Conservation (phyloP, 2,329 filamentous ascomycete genomes). For the Colletotrichum incanum region DNA sequence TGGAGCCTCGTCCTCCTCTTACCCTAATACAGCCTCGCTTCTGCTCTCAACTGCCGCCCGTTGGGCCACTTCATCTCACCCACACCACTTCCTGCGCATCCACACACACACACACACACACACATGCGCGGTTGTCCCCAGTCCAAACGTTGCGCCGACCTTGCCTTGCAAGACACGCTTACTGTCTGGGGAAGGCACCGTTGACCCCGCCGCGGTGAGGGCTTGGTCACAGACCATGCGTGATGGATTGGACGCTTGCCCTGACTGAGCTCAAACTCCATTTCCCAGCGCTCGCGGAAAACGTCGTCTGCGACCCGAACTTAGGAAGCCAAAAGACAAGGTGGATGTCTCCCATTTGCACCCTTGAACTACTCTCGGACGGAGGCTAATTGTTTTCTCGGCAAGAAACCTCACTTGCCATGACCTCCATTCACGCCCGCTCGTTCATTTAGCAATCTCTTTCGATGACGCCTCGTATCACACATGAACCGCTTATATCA, state of each 20-base stretch:
- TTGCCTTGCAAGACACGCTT: conserved; percentile 15
- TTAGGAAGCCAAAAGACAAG: neutral
- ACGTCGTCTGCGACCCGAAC: conserved; percentile 17
- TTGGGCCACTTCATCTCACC: conserved; percentile 32
- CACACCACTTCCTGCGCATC: conserved; percentile 19
- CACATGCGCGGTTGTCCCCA: conserved; percentile 12
- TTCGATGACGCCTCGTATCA: too few relatives aligned
- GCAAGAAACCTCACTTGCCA: neutral
- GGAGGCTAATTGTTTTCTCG: neutral
- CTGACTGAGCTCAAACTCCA: conserved; percentile 28
- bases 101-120: conserved; percentile 32
- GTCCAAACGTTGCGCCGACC: conserved; percentile 14
- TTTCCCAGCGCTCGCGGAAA: conserved; percentile 19
- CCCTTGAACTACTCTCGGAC: neutral
- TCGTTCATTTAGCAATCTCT: neutral
- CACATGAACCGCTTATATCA: conserved; percentile 1
- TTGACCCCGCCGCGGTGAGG: conserved; percentile 3
- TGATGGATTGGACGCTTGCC: conserved; percentile 19
- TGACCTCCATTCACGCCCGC: conserved; percentile 10
- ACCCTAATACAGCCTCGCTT: conserved; percentile 35
- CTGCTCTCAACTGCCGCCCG: conserved; percentile 34
- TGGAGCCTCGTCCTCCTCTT: conserved; percentile 34
- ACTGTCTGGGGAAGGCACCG: conserved; percentile 10
- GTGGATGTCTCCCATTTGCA: neutral
- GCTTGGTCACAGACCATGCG: conserved; percentile 4